phyloP scores from a whole-genome alignment of 2,329 filamentous ascomycete species.

The Paracoccidioides lutzii region DNA sequence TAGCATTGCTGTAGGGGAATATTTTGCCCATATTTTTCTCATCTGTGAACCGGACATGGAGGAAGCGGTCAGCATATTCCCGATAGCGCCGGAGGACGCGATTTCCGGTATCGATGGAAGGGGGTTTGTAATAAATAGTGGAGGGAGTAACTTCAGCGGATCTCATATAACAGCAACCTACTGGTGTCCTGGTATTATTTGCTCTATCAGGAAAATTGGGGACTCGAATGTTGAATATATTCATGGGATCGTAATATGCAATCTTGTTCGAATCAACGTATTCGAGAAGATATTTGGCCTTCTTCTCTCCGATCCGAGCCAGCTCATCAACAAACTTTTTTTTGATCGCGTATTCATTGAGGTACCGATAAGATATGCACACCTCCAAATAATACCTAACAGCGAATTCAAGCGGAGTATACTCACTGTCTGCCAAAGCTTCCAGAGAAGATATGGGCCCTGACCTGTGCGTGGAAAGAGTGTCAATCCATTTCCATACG shows the following conservation, averaged over 20 bases:
- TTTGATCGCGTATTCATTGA: constrained; percentile 65
- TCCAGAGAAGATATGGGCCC: constrained; percentile 24
- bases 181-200: constrained; percentile 44
- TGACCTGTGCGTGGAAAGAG: constrained; percentile 14
- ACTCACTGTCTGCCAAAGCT: constrained; percentile 22
- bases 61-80: constrained; percentile 60
- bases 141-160: constrained; percentile 75
- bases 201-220: constrained; percentile 30
- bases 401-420: constrained; percentile 47
- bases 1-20: constrained; percentile 31
- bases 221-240: constrained; percentile 47
- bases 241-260: constrained; percentile 55
- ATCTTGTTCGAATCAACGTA: constrained; percentile 54
- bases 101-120: constrained; percentile 75
- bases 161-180: constrained; percentile 61
- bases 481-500: constrained; percentile 32
- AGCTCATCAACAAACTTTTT: constrained; percentile 55
- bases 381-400: constrained; percentile 87
- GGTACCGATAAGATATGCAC: constrained; percentile 65
- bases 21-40: constrained; percentile 56
- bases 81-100: constrained; percentile 64
- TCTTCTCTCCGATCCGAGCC: constrained; percentile 34
- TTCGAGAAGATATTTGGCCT: constrained; percentile 58
- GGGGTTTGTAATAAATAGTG: constrained; percentile 63
- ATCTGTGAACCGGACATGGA: constrained; percentile 81